Evolutionary conservation across 768 basidiomycete genomes (phyloP), one percentile per base, ranked within the genome.

Genomic region (Leccinum broughii): DNA sequence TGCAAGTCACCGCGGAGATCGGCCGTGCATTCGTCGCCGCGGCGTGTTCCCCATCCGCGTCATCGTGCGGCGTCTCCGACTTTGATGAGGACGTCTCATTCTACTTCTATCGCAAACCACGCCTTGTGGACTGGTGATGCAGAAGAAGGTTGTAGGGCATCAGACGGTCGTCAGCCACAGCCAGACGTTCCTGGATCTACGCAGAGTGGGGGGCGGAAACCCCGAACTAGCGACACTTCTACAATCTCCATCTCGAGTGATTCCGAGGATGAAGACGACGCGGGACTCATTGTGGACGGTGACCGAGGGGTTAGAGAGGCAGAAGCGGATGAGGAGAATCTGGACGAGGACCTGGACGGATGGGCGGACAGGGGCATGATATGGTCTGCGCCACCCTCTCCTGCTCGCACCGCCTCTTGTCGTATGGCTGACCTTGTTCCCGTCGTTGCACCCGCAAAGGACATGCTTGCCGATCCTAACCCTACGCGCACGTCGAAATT

Each of bases 1-100:
- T 66, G 37, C 51, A 70, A 72, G 32, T 71, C 70, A 0, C 70
- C 70, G 15, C 70, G 70, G 28, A 71, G 68, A 28, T 71, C 68
- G 6, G 62, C 41, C 17, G 53, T 28, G 2, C 70, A 70, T 34
- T 65, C 70, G 24, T 70, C 70, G 26, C 70, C 70, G 28, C 62
- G 70, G n/a, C 61, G 67, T 35, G 22, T n/a, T 24, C 1, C 17
- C 24, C 11, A 11, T 39, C 11, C 4, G 32, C 54, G 37, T 24
- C 34, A 51, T 26, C 63, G 57, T 28, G 41, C 55, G 2, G 55
- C 59, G 8, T 67, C 70, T 11, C 70, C 65, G 22, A 65, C 62
- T 8, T 58, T 57, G 10, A n/a, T 20, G 11, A 17, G 10, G 1
- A 28, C 26, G 26, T 22, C 58, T 5, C n/a, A 14, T 44, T 46